Evolutionary conservation across 805 yeast genomes (phyloP).

Genomic region (Monosporozyma yasuniensis): DNA sequence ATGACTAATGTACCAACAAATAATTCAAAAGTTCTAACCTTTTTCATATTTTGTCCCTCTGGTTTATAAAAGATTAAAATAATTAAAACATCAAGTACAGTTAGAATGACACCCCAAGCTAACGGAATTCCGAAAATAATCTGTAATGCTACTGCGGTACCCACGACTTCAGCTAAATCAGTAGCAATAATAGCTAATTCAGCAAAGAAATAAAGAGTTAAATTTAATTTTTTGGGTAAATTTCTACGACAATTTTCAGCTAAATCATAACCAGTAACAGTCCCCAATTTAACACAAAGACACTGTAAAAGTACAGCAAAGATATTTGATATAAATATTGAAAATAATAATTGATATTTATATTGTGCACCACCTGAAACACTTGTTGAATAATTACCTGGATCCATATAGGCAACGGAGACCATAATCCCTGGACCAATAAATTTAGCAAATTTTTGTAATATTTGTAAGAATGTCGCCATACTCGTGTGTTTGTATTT

Average conservation of each 20-base stretch:
- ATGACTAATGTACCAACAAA: constrained; percentile 64
- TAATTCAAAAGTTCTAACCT: constrained; percentile 68
- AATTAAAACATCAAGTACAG: constrained; percentile 73
- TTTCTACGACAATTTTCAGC: constrained; percentile 81
- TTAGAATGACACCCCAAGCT: constrained; percentile 62
- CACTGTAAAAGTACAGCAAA: constrained; percentile 82
- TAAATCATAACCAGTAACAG: constrained; percentile 85
- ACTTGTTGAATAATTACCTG: constrained; percentile 93
- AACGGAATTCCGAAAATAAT: constrained; percentile 70
- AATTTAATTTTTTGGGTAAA: constrained; percentile 52
- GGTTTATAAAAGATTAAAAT: constrained; percentile 72
- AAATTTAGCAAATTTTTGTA: constrained; percentile 47
- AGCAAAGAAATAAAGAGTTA: constrained; percentile 56
- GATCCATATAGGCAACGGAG: constrained; percentile 95
- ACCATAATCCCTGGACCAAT: constrained; percentile 95
- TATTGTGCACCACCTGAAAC: constrained; percentile 86
- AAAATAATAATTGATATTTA: constrained; percentile 66
- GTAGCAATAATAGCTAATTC: constrained; percentile 88
- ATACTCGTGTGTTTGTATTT: neutral
- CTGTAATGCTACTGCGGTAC: constrained; percentile 79
- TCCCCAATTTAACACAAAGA: constrained; percentile 81
- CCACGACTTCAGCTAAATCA: constrained; percentile 89
- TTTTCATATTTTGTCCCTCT: constrained; percentile 62
- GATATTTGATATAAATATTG: constrained; percentile 72
- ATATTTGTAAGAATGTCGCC: neutral